phyloP scores from a whole-genome alignment of 1,139 yeast species.

The Blastobotrys illinoisensis region DNA sequence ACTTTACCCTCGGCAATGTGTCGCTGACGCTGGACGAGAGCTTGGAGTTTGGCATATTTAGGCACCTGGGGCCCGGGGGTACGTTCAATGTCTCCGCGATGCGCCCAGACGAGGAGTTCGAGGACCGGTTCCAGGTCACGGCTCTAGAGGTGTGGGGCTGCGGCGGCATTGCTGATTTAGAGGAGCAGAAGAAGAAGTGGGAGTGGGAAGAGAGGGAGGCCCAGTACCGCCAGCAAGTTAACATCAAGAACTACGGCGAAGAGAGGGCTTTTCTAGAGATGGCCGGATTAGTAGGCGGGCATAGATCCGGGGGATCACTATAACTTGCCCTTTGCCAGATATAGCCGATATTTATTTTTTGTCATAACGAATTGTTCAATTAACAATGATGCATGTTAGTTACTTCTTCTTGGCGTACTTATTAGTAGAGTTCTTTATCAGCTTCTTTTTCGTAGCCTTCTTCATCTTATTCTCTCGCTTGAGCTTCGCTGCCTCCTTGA shows the following conservation, averaged over 20 bases:
- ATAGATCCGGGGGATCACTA: conserved; percentile 57
- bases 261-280: conserved; percentile 82
- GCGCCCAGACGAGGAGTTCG: conserved; percentile 43
- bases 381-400: too few relatives aligned
- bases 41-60: conserved; percentile 73
- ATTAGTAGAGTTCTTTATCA: conserved; percentile 27
- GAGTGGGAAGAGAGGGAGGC: conserved; percentile 92
- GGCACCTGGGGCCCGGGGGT: conserved; percentile 59
- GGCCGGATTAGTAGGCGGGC: conserved; percentile 84
- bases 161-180: conserved; percentile 70
- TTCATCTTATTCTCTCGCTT: conserved; percentile 88
- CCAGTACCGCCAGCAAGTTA: conserved; percentile 65
- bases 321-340: too few relatives aligned
- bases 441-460: conserved; percentile 74
- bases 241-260: conserved; percentile 55
- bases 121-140: conserved; percentile 63
- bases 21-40: conserved; percentile 73
- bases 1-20: conserved; percentile 50
- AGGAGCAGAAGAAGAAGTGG: conserved; percentile 72
- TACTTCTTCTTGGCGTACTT: conserved; percentile 14
- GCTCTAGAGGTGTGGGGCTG: conserved; percentile 91
- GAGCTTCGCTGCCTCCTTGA: conserved; percentile 79
- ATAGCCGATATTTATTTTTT: too few relatives aligned
- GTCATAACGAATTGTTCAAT: too few relatives aligned
- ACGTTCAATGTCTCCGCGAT: conserved; percentile 33